Base-by-base conservation (phyloP, 2,329 filamentous ascomycete species). In the Beauveria medogensis region DNA sequence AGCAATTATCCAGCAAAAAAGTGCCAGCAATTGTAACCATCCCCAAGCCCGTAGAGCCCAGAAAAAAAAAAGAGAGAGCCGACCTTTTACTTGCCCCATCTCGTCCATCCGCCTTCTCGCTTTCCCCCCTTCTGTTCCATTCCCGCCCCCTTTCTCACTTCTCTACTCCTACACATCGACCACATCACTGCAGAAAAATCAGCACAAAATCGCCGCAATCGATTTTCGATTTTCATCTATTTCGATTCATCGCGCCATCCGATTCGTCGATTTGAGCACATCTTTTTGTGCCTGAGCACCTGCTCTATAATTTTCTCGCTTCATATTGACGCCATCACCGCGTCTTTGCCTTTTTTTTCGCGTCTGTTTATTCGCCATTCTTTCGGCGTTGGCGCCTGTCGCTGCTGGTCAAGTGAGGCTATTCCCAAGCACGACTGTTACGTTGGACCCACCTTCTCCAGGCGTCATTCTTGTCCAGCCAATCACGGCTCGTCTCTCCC, bases 151-250 rank as follows among this genome's bases (percentile, higher is more conserved):
- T 60, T 60, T 60, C 53, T 30, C 28, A 40, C 61, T 60, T 57
- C 61, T 56, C 67, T 68, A 63, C 63, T 69, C 68, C 67, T 64
- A 65, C 64, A 68, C 65, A 68, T 64, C 66, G 58, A 63, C 64
- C 67, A 69, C 70, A 68, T 68, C 70, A 37, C 58, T 41, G 51
- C 58, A 60, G 55, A 57, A 68, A 68, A 69, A 68, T 68, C 67
- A 67, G 67, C 71, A 69, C 63, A 69, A 68, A 65, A 60, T 55
- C 55, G 59, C 64, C 63, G 63, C 61, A 61, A 66, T 65, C 65
- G 61, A 63, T 55, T 71, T 71, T 70, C 67, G 70, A 74, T 70
- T 66, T 66, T 65, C 77, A 80, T 80, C 77, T 70, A 74, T 74
- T 71, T 67, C 66, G 65, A 71, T 71, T 71, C 67, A 60, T 70